These are phyloP conservation scores for Scorias spongiosa DNA, from an alignment of 2,329 filamentous ascomycete genomes.

Conservation along the genomic window DNA sequence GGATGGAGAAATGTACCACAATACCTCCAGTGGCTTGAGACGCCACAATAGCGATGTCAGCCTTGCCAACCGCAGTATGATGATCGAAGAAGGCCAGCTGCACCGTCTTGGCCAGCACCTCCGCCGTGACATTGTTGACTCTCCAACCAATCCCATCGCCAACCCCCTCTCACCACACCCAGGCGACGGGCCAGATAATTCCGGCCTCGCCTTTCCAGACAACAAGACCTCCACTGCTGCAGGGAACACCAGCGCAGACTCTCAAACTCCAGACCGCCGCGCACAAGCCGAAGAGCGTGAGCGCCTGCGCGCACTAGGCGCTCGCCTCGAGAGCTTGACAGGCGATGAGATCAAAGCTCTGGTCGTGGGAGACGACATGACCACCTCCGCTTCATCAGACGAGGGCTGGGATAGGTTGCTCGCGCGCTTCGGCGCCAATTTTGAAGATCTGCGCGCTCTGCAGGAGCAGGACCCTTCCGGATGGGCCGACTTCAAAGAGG, in stretches of 20 bases:
- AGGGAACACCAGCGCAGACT: not conserved
- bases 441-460: conserved; percentile 49
- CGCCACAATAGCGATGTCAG: conserved; percentile 53
- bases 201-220: conserved; percentile 13
- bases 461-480: conserved; percentile 25
- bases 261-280: conserved; percentile 7
- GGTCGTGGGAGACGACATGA: conserved; percentile 32
- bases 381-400: conserved; percentile 26
- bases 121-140: conserved; percentile 45
- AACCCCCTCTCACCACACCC: conserved; percentile 1
- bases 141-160: conserved; percentile 15
- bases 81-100: conserved; percentile 54
- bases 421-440: conserved; percentile 47
- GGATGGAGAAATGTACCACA: conserved; percentile 7
- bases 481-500: conserved; percentile 21
- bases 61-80: conserved; percentile 47
- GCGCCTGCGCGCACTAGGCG: conserved; percentile 23
- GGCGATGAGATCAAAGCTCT: conserved; percentile 49
- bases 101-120: conserved; percentile 54
- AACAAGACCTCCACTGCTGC: not conserved
- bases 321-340: conserved; percentile 36
- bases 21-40: conserved; percentile 27
- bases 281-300: conserved; percentile 17
- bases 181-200: conserved; percentile 8
- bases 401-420: conserved; percentile 46